phyloP scores from a whole-genome alignment of 2,329 filamentous ascomycete species.

The Ceratocystis huliohia region DNA sequence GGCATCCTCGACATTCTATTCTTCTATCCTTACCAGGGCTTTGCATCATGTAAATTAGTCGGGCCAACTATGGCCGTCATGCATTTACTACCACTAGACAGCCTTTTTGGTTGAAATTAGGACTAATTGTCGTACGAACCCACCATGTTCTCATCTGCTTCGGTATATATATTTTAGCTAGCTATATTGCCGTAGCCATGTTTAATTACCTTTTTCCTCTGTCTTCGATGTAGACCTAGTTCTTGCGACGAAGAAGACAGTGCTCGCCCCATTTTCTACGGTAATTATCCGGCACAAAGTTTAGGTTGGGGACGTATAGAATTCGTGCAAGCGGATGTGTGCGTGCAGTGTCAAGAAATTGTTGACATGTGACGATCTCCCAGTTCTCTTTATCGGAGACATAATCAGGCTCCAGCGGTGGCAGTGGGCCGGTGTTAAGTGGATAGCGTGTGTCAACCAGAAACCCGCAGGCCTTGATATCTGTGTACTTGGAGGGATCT shows the following conservation, averaged over 20 bases:
- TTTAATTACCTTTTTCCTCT: background rate
- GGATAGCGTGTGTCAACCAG: slow-evolving; percentile 79
- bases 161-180: background rate
- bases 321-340: slow-evolving; percentile 64
- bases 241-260: slow-evolving; percentile 59
- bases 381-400: slow-evolving; percentile 60
- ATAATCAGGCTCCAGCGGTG: slow-evolving; percentile 59
- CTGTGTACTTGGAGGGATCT: slow-evolving; percentile 74
- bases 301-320: slow-evolving; percentile 66
- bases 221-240: slow-evolving; percentile 13
- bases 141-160: background rate
- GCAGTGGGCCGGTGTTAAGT: slow-evolving; percentile 30
- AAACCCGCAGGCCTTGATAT: slow-evolving; percentile 64
- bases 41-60: too few relatives aligned
- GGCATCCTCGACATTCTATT: too few relatives aligned
- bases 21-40: too few relatives aligned
- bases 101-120: too few relatives aligned
- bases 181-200: background rate
- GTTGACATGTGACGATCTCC: slow-evolving; percentile 61
- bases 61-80: too few relatives aligned
- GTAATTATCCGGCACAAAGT: slow-evolving; percentile 54
- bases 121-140: too few relatives aligned
- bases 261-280: slow-evolving; percentile 76
- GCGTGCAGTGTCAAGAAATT: slow-evolving; percentile 66
- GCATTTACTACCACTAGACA: too few relatives aligned